These are phyloP conservation scores for Acrocalymma vagum DNA, from an alignment of 2,329 filamentous ascomycete species.

Conservation along the genomic window DNA sequence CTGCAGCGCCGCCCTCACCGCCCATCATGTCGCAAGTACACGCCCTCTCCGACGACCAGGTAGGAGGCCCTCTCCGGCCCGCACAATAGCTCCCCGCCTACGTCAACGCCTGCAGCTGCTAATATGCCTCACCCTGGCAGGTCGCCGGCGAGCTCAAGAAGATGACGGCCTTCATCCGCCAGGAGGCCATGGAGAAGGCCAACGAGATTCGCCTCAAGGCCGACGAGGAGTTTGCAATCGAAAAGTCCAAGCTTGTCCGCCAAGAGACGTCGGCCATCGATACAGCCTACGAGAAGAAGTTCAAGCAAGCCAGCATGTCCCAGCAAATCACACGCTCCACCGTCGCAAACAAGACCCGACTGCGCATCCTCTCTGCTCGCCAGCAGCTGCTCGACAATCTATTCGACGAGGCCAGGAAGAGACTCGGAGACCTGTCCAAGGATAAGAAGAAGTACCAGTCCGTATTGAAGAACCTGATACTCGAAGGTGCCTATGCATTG, in stretches of 20 bases:
- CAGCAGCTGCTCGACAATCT: slow-evolving; percentile 92
- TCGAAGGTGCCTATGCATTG: slow-evolving; percentile 90
- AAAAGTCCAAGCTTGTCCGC: slow-evolving; percentile 98
- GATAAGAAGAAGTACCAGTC: slow-evolving; percentile 78
- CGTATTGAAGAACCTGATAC: slow-evolving; percentile 79
- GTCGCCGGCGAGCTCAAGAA: slow-evolving; percentile 98
- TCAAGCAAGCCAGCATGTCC: slow-evolving; percentile 97
- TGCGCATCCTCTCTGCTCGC: slow-evolving; percentile 84
- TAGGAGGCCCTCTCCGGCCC: slow-evolving; percentile 54
- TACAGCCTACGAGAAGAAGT: slow-evolving; percentile 94
- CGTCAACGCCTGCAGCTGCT: slow-evolving; percentile 37
- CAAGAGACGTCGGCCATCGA: slow-evolving; percentile 95
- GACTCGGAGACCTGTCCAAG: slow-evolving; percentile 72
- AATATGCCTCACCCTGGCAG: slow-evolving; percentile 58
- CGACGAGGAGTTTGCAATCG: slow-evolving; percentile 98
- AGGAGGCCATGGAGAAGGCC: slow-evolving; percentile 96
- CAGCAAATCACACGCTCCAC: slow-evolving; percentile 99
- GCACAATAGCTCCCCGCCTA: slow-evolving; percentile 29
- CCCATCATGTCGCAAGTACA: slow-evolving; percentile 87
- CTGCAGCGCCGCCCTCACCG: slow-evolving; percentile 9
- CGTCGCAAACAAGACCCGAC: slow-evolving; percentile 92
- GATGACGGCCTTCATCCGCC: slow-evolving; percentile 99
- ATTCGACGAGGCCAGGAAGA: slow-evolving; percentile 81
- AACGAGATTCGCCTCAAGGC: slow-evolving; percentile 98
- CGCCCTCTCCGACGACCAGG: slow-evolving; percentile 97